phyloP scores from a whole-genome alignment of 1,139 yeast genomes.

The Keqinozyma sinolaborantium region DNA sequence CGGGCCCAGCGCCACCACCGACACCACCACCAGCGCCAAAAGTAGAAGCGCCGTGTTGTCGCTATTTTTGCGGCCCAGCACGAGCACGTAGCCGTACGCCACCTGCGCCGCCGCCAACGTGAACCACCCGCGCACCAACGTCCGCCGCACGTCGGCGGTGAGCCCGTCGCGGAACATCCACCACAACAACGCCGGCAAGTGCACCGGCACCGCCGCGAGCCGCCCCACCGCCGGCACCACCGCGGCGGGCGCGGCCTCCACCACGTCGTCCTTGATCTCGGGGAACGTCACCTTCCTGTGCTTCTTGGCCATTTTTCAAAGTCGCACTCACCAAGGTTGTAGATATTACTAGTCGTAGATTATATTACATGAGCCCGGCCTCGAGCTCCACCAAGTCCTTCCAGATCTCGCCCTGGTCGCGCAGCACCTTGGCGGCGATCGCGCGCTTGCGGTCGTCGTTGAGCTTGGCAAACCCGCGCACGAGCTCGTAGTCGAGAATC shows the following conservation, averaged over 20 bases:
- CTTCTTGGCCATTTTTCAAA: slow-evolving; percentile 2
- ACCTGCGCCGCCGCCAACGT: slow-evolving; percentile 23
- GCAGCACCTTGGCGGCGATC: slow-evolving; percentile 55
- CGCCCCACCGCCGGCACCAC: slow-evolving; percentile 7
- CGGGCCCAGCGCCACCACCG: slow-evolving; percentile 48
- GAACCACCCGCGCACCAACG: slow-evolving; percentile 25
- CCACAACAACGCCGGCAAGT: slow-evolving; percentile 35
- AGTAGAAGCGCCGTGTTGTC: slow-evolving; percentile 33
- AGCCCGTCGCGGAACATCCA: slow-evolving; percentile 39
- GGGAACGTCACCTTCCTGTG: slow-evolving; percentile 12
- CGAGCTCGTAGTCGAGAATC: slow-evolving; percentile 57
- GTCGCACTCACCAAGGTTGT: background rate
- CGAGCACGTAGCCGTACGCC: slow-evolving; percentile 23
- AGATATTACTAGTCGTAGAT: background rate
- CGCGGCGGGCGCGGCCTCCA: slow-evolving; percentile 4
- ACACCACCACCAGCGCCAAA: slow-evolving; percentile 32
- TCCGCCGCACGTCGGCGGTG: slow-evolving; percentile 21
- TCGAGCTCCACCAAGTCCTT: slow-evolving; percentile 60
- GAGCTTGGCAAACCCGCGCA: slow-evolving; percentile 49
- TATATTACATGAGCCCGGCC: slow-evolving; percentile 16
- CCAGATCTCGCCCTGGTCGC: slow-evolving; percentile 58
- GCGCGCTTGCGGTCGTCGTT: slow-evolving; percentile 54
- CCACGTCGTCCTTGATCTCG: slow-evolving; percentile 8
- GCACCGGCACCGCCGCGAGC: slow-evolving; percentile 36
- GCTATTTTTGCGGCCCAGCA: slow-evolving; percentile 14